phyloP scores from a whole-genome alignment of 208 protist genomes.

The Leishmania mexicana region DNA sequence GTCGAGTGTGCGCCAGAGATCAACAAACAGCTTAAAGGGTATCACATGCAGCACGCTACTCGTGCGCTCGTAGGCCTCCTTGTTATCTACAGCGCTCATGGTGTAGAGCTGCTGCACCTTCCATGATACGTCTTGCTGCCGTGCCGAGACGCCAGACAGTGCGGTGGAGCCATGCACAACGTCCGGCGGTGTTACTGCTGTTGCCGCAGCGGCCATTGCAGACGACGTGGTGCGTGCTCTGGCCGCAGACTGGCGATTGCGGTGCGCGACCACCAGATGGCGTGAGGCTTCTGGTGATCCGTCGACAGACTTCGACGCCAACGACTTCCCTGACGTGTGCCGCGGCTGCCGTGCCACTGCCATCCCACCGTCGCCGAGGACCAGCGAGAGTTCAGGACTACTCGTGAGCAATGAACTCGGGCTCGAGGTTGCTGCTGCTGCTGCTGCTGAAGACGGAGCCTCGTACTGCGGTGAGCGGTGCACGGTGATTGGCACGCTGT shows the following conservation, averaged over 20 bases:
- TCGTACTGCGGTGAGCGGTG: constrained; percentile 36
- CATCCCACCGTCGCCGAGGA: neutral
- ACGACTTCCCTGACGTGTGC: neutral
- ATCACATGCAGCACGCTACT: constrained; percentile 34
- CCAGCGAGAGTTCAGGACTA: constrained; percentile 7
- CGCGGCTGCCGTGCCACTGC: constrained; percentile 1
- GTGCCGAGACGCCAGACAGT: constrained; percentile 8
- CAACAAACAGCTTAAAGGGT: constrained; percentile 48
- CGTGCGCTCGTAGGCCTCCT: constrained; percentile 19
- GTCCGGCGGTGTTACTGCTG: neutral
- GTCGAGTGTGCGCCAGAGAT: constrained; percentile 58
- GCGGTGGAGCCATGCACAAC: neutral
- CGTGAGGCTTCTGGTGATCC: neutral
- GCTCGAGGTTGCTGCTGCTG: constrained; percentile 14
- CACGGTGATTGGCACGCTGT: constrained; percentile 43
- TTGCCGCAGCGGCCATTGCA: constrained; percentile 2
- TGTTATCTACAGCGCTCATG: constrained; percentile 28
- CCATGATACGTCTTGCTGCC: constrained; percentile 40
- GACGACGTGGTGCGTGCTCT: neutral
- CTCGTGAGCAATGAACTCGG: constrained; percentile 8
- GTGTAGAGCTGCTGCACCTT: constrained; percentile 40
- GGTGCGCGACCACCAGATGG: no score
- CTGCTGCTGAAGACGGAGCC: constrained; percentile 26
- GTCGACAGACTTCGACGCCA: neutral
- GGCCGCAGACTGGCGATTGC: neutral